Evolutionary conservation across 75 land plant species (phyloP).

Genomic region (Adiantum capillusveneris): DNA sequence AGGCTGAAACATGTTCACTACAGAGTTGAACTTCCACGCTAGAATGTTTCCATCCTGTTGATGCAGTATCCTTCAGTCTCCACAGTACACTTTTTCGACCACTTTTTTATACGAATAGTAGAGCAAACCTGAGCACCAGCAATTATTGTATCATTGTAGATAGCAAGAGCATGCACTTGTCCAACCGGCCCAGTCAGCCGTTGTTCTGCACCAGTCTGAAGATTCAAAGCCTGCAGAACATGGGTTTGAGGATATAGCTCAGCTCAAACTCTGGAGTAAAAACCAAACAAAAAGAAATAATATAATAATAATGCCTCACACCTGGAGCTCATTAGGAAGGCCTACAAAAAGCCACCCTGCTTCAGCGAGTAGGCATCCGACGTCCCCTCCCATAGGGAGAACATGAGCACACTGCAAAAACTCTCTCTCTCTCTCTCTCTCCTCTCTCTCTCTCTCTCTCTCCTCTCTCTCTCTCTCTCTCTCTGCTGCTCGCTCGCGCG

Average conservation of each 20-base stretch:
- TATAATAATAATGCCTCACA: constrained; percentile 18
- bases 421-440: not conserved
- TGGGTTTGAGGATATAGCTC: no score
- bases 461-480: not conserved
- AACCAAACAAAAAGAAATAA: constrained; percentile 1
- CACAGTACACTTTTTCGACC: no score
- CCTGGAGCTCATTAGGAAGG: constrained; percentile 68
- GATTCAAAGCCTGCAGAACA: constrained; percentile 61
- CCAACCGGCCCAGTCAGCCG: constrained; percentile 53
- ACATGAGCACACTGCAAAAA: constrained; percentile 43
- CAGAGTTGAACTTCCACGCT: constrained; percentile 70
- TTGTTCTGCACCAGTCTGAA: constrained; percentile 35
- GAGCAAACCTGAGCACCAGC: constrained; percentile 67
- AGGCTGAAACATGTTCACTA: constrained; percentile 74
- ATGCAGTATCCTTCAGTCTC: no score
- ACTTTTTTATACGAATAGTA: no score
- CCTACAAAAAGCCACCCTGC: constrained; percentile 80
- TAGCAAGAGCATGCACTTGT: constrained; percentile 64
- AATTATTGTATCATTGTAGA: constrained; percentile 46
- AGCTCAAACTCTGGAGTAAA: no score
- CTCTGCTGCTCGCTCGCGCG: no score
- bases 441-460: not conserved
- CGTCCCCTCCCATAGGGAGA: constrained; percentile 50
- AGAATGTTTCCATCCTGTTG: constrained; percentile 82
- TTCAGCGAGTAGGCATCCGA: constrained; percentile 66